phyloP scores from a whole-genome alignment of 2,329 filamentous ascomycete species.

The Leptographium radiaticola region DNA sequence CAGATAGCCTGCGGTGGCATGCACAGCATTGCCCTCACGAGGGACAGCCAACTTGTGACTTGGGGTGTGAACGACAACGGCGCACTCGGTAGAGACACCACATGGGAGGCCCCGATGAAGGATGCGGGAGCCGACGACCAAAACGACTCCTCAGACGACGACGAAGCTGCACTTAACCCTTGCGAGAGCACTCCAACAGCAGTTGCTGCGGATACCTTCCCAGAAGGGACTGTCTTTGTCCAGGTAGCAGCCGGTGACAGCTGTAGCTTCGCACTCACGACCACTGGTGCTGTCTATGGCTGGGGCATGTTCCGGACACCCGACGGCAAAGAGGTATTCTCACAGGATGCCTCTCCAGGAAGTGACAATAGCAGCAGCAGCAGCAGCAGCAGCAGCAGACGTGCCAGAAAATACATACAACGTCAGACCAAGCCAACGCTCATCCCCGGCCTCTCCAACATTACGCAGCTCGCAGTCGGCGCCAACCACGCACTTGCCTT shows the following conservation, averaged over 20 bases:
- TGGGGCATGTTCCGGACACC: constrained; percentile 53
- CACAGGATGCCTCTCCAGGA: background rate
- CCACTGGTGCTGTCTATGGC: constrained; percentile 59
- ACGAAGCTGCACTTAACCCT: constrained; percentile 35
- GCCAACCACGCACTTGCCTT: constrained; percentile 48
- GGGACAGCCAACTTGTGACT: constrained; percentile 52
- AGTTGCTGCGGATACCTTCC: constrained; percentile 36
- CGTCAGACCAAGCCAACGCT: constrained; percentile 23
- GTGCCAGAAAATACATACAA: background rate
- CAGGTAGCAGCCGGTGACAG: constrained; percentile 57
- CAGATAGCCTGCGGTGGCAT: constrained; percentile 53
- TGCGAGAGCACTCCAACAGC: constrained; percentile 43
- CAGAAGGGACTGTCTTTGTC: constrained; percentile 17
- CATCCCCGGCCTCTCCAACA: constrained; percentile 33
- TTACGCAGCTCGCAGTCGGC: constrained; percentile 38
- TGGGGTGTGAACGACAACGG: constrained; percentile 62
- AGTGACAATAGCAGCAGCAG: background rate
- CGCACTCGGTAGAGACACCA: constrained; percentile 49
- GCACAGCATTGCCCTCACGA: constrained; percentile 52
- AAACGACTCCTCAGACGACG: constrained; percentile 20
- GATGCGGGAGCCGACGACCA: background rate
- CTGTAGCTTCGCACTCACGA: constrained; percentile 56
- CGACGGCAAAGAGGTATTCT: constrained; percentile 1
- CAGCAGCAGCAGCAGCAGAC: background rate
- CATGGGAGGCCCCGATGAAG: constrained; percentile 27